These are phyloP conservation scores for Arabidopsis hybrid DNA, from an alignment of 441 rosid genomes.

Conservation along the genomic window DNA sequence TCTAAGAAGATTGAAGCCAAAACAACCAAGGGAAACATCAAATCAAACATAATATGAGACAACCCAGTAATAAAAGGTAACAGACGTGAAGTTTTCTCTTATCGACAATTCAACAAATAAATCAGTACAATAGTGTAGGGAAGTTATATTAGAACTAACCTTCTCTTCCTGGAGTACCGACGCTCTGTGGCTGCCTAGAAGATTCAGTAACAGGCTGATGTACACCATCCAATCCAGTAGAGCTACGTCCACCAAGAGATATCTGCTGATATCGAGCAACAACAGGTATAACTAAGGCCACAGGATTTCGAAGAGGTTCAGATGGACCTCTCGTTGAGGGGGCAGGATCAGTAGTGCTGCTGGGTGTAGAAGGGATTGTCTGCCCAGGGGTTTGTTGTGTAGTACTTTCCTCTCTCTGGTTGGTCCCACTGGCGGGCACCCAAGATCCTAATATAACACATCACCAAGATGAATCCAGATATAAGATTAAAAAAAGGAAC, in stretches of 20 bases:
- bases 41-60: constrained; percentile 8
- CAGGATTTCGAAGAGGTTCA: constrained; percentile 38
- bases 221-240: constrained; percentile 37
- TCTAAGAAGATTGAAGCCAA: no score
- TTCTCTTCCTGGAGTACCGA: constrained; percentile 39
- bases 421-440: constrained; percentile 36
- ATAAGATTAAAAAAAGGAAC: not conserved
- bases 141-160: constrained; percentile 35
- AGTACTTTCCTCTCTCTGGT: constrained; percentile 44
- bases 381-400: constrained; percentile 38
- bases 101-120: constrained; percentile 1
- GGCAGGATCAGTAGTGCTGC: constrained; percentile 27
- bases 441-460: constrained; percentile 39
- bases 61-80: constrained; percentile 3
- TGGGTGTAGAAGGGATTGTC: constrained; percentile 33
- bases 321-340: constrained; percentile 33
- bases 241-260: constrained; percentile 38
- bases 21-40: constrained; percentile 4
- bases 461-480: no score
- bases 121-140: not conserved
- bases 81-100: not conserved
- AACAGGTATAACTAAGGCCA: constrained; percentile 45
- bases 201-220: constrained; percentile 40
- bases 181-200: constrained; percentile 35
- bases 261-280: constrained; percentile 44